Percentiles rank a stretch among this genome's conserved stretches.
phyloP scores from a whole-genome alignment of 805 yeast genomes.

The Saccharomycopsis fermentans region DNA sequence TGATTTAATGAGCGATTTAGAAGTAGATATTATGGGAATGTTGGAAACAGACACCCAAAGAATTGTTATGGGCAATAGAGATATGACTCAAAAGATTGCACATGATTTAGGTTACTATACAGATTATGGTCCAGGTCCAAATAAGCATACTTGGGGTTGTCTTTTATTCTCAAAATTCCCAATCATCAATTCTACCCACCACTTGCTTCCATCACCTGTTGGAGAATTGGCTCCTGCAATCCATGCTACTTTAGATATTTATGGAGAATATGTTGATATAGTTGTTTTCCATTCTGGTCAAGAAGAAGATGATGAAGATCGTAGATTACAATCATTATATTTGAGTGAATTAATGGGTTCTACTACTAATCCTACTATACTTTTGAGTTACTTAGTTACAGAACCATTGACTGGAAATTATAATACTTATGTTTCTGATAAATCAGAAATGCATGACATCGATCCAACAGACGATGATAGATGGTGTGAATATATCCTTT shows the following conservation, averaged over 20 bases:
- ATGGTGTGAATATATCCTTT: constrained; percentile 96
- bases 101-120: constrained; percentile 91
- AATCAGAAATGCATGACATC: constrained; percentile 84
- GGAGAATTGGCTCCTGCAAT: constrained; percentile 98
- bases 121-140: constrained; percentile 97
- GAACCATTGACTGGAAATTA: constrained; percentile 83
- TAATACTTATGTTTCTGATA: constrained; percentile 77
- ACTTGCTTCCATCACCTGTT: constrained; percentile 88
- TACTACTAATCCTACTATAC: constrained; percentile 70
- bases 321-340: constrained; percentile 73
- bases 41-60: constrained; percentile 92
- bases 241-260: constrained; percentile 87
- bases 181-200: constrained; percentile 80
- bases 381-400: constrained; percentile 86
- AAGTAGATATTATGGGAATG: constrained; percentile 83
- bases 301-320: constrained; percentile 93
- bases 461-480: constrained; percentile 92
- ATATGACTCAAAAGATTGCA: constrained; percentile 81
- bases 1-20: constrained; percentile 71
- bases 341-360: constrained; percentile 74
- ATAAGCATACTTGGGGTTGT: constrained; percentile 97
- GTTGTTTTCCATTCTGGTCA: constrained; percentile 98
- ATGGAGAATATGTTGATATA: constrained; percentile 79
- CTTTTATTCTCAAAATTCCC: constrained; percentile 91
- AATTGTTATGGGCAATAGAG: constrained; percentile 90